A percentile compares a stretch with the other conserved stretches of the same genome.
phyloP scores from a whole-genome alignment of 2,329 filamentous ascomycete genomes.

The Trichophaea hybrida region DNA sequence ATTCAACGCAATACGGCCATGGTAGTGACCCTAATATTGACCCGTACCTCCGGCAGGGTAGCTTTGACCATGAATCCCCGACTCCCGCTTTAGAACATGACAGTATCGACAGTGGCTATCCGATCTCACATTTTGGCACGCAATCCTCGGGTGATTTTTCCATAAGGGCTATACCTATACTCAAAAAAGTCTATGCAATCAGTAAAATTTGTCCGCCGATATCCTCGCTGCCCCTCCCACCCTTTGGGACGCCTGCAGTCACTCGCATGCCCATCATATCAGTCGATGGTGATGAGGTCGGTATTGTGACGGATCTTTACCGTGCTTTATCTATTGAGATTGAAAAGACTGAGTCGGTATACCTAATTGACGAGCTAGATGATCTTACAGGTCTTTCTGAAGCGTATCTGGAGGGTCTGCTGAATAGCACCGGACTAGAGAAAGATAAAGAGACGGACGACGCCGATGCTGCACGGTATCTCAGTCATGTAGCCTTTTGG shows the following conservation, averaged over 20 bases:
- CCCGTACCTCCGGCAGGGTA: conserved; percentile 20
- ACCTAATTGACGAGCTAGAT: conserved; percentile 30
- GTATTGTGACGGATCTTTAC: conserved; percentile 51
- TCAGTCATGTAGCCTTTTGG: conserved; percentile 17
- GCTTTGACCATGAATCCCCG: conserved; percentile 16
- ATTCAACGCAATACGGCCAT: conserved; percentile 11
- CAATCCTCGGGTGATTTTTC: conserved; percentile 34
- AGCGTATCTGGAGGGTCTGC: not conserved
- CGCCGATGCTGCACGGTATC: conserved; percentile 10
- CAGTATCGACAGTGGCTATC: not conserved
- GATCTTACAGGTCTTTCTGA: conserved; percentile 20
- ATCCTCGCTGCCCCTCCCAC: conserved; percentile 29
- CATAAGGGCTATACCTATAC: conserved; percentile 58
- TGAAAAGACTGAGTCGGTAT: conserved; percentile 35
- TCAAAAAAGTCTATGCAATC: conserved; percentile 63
- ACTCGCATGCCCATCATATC: conserved; percentile 67
- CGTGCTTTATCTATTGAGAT: conserved; percentile 43
- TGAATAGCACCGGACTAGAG: not conserved
- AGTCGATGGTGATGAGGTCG: conserved; percentile 57
- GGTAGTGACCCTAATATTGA: conserved; percentile 19
- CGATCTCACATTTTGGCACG: conserved; percentile 29
- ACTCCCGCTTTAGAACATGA: not conserved
- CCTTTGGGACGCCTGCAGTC: conserved; percentile 27
- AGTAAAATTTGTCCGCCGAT: conserved; percentile 60
- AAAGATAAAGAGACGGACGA: conserved; percentile 10